phyloP scores from a whole-genome alignment of 257 asterid species.

The Solanum corneliomulleri region DNA sequence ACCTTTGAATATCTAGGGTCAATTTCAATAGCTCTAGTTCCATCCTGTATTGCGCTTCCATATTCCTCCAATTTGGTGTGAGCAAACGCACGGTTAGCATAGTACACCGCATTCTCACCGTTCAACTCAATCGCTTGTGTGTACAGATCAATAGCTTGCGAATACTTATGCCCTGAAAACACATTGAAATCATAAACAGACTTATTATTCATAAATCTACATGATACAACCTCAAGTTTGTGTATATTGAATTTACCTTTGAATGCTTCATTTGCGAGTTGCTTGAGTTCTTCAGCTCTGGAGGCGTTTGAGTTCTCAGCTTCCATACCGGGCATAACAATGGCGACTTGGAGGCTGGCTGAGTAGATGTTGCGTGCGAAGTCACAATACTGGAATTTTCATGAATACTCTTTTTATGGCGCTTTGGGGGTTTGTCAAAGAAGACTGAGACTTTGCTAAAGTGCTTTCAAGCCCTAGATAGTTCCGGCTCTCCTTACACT shows the following conservation, averaged over 20 bases:
- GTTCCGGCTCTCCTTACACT: not conserved
- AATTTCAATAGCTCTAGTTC: slow-evolving; percentile 70
- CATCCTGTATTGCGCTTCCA: slow-evolving; percentile 94
- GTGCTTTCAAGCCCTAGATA: not conserved
- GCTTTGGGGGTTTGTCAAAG: not conserved
- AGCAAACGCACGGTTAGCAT: slow-evolving; percentile 98
- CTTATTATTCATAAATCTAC: not conserved
- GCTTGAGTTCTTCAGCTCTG: slow-evolving; percentile 69
- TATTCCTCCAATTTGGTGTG: slow-evolving; percentile 94
- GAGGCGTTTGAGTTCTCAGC: slow-evolving; percentile 36
- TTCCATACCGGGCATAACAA: slow-evolving; percentile 72
- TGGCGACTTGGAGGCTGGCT: not conserved
- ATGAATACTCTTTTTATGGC: not conserved
- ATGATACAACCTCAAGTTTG: not conserved
- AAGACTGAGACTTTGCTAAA: not conserved
- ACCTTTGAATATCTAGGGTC: slow-evolving; percentile 92
- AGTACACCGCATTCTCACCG: slow-evolving; percentile 70
- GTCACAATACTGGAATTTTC: not conserved
- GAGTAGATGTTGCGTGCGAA: not conserved
- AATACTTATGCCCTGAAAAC: slow-evolving; percentile 62
- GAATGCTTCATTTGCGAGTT: slow-evolving; percentile 88
- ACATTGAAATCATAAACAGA: not conserved
- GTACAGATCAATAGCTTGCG: slow-evolving; percentile 89
- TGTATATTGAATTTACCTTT: slow-evolving; percentile 37
- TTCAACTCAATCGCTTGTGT: slow-evolving; percentile 76